Base-by-base conservation (phyloP, 345 rosid genomes). In the Litchi chinensis region DNA sequence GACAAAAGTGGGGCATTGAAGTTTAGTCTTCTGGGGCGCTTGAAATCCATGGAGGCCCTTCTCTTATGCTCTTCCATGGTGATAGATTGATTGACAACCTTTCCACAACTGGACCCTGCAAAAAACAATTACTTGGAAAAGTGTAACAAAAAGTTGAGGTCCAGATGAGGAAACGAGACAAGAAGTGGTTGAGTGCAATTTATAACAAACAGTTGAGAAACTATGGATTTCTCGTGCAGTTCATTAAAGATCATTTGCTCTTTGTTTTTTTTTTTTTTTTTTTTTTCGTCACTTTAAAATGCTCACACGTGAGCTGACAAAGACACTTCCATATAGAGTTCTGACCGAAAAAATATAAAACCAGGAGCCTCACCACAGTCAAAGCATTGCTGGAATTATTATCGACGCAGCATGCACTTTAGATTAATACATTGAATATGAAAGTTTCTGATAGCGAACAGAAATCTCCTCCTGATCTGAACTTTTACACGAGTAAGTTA, bases 1-100 rank as follows among this genome's bases (percentile, higher is more conserved):
- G 98, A 90, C 73, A 95, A 74, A 69, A 93, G 87, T 3, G 94
- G 98, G 54, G 92, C 89, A 70, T 87, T 87, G 80, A 93, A 89
- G 86, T 93, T 86, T 13, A 95, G 88, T 79, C 81, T 93, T 59
- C 89, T 81, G 5, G 90, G 86, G 41, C 85, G 74, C 65, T 76
- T 86, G 54, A 68, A 63, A 66, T 85, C 86, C 84, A 83, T 77
- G 28, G 65, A 60, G 12, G 76, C 78, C 28, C 77, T 80, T 68
- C 74, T 79, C 41, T 21, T 62, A 6, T 59, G 75, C 80, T 78
- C 77, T 75, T 32, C 82, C 79, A 80, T 74, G 15, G 6, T 26
- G 37, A 37, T 37, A 19, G 64, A 8, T n/a, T 50, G 54, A 50
- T 50, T 50, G 56, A 50, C 16, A 50, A 68, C 65, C 67, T 62